Evolutionary conservation across 805 yeast genomes (phyloP), one percentile per base, ranked within the genome.

Genomic region (Sporopachydermia quercuum): DNA sequence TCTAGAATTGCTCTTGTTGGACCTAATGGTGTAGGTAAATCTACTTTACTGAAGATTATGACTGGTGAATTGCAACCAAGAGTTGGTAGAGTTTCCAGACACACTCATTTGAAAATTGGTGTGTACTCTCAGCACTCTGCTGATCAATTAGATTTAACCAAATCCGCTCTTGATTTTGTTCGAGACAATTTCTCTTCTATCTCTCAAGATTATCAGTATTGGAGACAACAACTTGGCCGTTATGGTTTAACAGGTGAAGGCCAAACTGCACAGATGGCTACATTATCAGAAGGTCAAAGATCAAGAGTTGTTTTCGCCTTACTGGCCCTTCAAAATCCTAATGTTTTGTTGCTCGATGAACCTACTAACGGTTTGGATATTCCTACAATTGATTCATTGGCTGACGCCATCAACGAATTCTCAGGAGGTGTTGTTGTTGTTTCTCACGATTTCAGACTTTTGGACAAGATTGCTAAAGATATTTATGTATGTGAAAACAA

Each of bases 301-400:
- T 89, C 97, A 48, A 80, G 98, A 67, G 98, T 91, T 50, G 98
- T 91, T 42, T 91, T 91, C 57, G 97, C 97, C 6, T 69, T 91
- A 50, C 74, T 91, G 56, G 98, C 98, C 39, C 71, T 91, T 50
- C 96, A 91, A 66, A 68, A 82, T 47, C 98, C 98, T 56, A 91
- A 91, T 66, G 84, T 91, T 62, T 70, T 91, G 54, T 68, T 91
- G 58, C 71, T 91, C 66, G 98, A 91, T 71, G 98, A 91, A 78
- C 98, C 98, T 75, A 91, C 98, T 50, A 91, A 91, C 74, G 97
- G 97, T 73, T 71, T 91, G 64, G 98, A 91, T 71, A 89, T 91
- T 54, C 86, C 96, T 56, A 87, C 98, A 39, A 91, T 91, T 58
- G 98, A 91, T 65, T 91, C 98, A 36, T 71, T 91, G 54, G 98